Conservation (phyloP, 805 yeast species). For the Saturnispora diversa region DNA sequence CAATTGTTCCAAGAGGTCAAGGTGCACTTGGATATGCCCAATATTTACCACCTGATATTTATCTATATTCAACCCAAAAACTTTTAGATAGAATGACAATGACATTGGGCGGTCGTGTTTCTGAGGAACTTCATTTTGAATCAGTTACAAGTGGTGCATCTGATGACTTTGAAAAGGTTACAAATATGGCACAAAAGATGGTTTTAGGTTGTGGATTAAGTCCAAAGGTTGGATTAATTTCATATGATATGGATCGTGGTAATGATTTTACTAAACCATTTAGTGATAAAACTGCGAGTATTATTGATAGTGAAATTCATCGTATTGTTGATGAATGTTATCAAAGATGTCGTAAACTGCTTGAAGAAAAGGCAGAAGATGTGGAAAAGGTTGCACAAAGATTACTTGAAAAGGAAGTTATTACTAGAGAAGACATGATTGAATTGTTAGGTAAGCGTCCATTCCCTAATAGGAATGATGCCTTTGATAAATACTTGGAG, state of each 20-base stretch:
- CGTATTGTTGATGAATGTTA: slow-evolving; percentile 61
- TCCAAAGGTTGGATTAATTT: slow-evolving; percentile 57
- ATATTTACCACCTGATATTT: slow-evolving; percentile 84
- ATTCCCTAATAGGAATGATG: slow-evolving; percentile 72
- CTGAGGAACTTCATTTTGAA: slow-evolving; percentile 81
- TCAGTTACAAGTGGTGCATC: slow-evolving; percentile 88
- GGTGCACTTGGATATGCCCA: slow-evolving; percentile 97
- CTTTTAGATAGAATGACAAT: slow-evolving; percentile 81
- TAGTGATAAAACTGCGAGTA: slow-evolving; percentile 61
- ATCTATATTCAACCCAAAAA: slow-evolving; percentile 68
- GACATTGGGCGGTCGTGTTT: slow-evolving; percentile 88
- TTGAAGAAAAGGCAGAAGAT: slow-evolving; percentile 47
- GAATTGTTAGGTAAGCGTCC: slow-evolving; percentile 70
- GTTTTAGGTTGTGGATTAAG: slow-evolving; percentile 86
- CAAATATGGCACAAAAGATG: slow-evolving; percentile 84
- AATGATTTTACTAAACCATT: slow-evolving; percentile 52
- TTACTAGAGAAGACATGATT: slow-evolving; percentile 75
- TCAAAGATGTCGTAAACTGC: slow-evolving; percentile 46
- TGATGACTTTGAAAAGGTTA: slow-evolving; percentile 88
- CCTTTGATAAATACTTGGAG: slow-evolving; percentile 81
- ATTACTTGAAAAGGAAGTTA: slow-evolving; percentile 63
- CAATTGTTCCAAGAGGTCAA: slow-evolving; percentile 89
- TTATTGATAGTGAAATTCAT: slow-evolving; percentile 64
- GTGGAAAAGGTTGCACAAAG: slow-evolving; percentile 70
- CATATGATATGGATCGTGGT: slow-evolving; percentile 43